A percentile compares a stretch with the other conserved stretches of the same genome.
These are phyloP conservation scores for Aspergillus sojae DNA, from an alignment of 2,329 filamentous ascomycete genomes.

Conservation along the genomic window DNA sequence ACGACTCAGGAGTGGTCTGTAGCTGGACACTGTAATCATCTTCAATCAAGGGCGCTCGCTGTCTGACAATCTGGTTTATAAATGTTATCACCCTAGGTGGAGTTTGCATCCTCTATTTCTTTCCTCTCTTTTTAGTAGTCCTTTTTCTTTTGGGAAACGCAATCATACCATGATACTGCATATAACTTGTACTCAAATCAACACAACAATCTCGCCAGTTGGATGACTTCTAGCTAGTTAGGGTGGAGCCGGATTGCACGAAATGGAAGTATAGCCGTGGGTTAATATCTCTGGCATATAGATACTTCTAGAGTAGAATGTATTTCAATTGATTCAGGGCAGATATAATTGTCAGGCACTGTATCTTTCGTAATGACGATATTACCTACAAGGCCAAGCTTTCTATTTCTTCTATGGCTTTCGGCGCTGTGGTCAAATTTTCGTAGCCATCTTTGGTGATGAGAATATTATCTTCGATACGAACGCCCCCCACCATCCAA, in stretches of 20 bases:
- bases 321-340: neutral
- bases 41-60: neutral
- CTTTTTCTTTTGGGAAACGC: neutral
- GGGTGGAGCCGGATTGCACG: neutral
- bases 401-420: constrained; percentile 69
- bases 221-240: neutral
- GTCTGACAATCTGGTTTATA: neutral
- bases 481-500: constrained; percentile 86
- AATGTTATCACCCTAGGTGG: neutral
- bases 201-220: neutral
- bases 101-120: neutral
- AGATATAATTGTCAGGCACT: neutral
- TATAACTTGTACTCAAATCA: neutral
- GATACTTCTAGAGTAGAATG: neutral
- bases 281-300: neutral
- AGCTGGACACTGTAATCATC: constrained; percentile 3
- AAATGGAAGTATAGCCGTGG: neutral
- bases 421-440: constrained; percentile 80
- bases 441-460: constrained; percentile 78
- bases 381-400: constrained; percentile 33
- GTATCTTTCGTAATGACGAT: neutral
- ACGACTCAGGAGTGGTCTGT: constrained; percentile 35
- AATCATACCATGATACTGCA: neutral
- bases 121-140: too few species aligned
- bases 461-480: constrained; percentile 89